phyloP scores from a whole-genome alignment of 352 stramenopile genomes.

The Blastocystis sp. region DNA sequence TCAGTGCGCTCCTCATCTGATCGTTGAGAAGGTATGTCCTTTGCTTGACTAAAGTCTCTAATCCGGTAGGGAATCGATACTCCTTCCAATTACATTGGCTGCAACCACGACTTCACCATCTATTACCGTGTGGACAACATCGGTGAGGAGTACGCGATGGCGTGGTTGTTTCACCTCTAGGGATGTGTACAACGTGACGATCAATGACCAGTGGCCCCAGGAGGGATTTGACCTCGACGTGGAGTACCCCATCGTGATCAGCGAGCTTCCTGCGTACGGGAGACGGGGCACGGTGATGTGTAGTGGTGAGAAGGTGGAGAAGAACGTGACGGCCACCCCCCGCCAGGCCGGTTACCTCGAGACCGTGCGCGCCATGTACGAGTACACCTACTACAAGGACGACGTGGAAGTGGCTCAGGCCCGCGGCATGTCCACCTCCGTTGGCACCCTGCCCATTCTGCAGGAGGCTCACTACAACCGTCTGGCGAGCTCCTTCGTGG shows the following conservation, averaged over 20 bases:
- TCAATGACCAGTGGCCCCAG: conserved; percentile 52
- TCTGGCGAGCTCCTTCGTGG: conserved; percentile 4
- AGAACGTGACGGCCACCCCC: conserved; percentile 32
- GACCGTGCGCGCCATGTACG: conserved; percentile 30
- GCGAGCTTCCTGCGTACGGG: conserved; percentile 8
- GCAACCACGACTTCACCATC: background rate
- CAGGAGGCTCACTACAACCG: conserved; percentile 1
- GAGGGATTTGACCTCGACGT: conserved; percentile 56
- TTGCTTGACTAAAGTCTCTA: background rate
- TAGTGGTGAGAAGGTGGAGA: conserved; percentile 34
- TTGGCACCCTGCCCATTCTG: conserved; percentile 13
- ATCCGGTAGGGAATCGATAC: conserved; percentile 43
- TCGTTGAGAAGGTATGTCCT: conserved; percentile 15
- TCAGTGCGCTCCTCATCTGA: conserved; percentile 36
- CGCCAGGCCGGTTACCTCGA: conserved; percentile 45
- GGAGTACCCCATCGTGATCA: background rate
- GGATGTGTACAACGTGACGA: conserved; percentile 57
- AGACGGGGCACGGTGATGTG: background rate
- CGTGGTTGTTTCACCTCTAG: background rate
- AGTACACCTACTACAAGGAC: conserved; percentile 29
- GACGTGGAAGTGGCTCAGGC: background rate
- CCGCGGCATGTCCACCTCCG: conserved; percentile 4
- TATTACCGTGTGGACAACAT: no score
- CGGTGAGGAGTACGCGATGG: no score
- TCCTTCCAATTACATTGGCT: conserved; percentile 62